A percentile compares a stretch with the other conserved stretches of the same genome.
Conservation (phyloP, 2,329 filamentous ascomycete genomes). For the Pseudocercospora musae region DNA sequence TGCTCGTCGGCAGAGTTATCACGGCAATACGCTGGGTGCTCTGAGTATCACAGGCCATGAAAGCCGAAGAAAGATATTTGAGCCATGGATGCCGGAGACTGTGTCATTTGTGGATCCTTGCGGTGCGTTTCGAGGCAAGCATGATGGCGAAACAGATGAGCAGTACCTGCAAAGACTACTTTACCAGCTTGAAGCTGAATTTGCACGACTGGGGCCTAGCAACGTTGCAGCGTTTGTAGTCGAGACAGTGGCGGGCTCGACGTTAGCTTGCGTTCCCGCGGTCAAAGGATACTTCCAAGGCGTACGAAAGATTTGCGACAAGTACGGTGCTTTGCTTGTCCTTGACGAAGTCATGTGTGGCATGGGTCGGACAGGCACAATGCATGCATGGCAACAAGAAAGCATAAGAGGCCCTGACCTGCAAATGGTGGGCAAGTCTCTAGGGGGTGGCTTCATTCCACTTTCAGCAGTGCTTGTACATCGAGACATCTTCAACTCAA, state of each 20-base stretch:
- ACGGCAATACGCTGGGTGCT: constrained; percentile 50
- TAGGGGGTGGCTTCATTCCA: constrained; percentile 56
- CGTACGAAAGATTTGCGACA: constrained; percentile 53
- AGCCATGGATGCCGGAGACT: constrained; percentile 20
- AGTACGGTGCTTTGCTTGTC: constrained; percentile 54
- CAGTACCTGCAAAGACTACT: constrained; percentile 42
- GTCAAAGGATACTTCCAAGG: constrained; percentile 54
- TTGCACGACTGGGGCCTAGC: constrained; percentile 44
- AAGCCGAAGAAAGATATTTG: not conserved
- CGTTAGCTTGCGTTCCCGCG: constrained; percentile 48
- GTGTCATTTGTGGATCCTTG: constrained; percentile 28
- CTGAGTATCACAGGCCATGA: constrained; percentile 41
- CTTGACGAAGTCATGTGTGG: constrained; percentile 46
- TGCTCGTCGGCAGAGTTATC: constrained; percentile 45
- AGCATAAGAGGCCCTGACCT: constrained; percentile 55
- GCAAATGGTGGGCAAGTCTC: constrained; percentile 58
- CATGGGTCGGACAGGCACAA: constrained; percentile 27
- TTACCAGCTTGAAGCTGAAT: constrained; percentile 48
- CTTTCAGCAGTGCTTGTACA: constrained; percentile 40
- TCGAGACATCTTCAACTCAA: constrained; percentile 40
- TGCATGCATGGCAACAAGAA: constrained; percentile 30
- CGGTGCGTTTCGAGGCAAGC: constrained; percentile 38
- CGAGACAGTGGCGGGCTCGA: constrained; percentile 48
- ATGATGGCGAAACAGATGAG: constrained; percentile 37
- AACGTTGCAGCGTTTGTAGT: constrained; percentile 51